phyloP scores from a whole-genome alignment of 2,329 filamentous ascomycete species.

The Escovopsis sp. region DNA sequence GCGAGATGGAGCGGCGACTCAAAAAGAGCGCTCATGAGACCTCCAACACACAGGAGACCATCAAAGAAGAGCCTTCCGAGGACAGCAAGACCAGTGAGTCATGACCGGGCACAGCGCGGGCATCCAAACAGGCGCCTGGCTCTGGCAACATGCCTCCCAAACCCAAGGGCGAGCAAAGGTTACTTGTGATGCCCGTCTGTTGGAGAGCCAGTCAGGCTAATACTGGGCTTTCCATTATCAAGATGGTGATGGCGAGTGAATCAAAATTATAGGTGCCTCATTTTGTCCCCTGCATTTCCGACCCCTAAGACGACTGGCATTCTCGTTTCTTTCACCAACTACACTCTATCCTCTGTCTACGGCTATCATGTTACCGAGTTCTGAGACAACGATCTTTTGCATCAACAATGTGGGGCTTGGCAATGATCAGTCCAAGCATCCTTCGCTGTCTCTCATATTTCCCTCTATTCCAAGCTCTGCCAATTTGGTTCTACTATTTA shows the following conservation, averaged over 20 bases:
- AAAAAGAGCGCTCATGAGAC: slow-evolving; percentile 19
- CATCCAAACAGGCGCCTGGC: slow-evolving; percentile 35
- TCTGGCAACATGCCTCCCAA: slow-evolving; percentile 43
- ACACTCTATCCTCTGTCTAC: background rate
- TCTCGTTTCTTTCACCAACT: background rate
- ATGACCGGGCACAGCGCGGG: slow-evolving; percentile 39
- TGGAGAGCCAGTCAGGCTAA: slow-evolving; percentile 18
- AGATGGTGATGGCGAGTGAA: slow-evolving; percentile 26
- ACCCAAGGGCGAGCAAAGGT: slow-evolving; percentile 48
- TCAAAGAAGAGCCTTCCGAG: slow-evolving; percentile 10
- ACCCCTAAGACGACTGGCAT: too few species aligned
- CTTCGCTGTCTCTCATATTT: too few species aligned
- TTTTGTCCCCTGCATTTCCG: too few species aligned
- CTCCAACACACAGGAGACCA: slow-evolving; percentile 5
- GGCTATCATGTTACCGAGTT: background rate
- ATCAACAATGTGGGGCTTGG: too few species aligned
- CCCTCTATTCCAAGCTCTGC: too few species aligned
- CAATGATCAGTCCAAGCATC: too few species aligned
- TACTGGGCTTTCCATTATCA: slow-evolving; percentile 10
- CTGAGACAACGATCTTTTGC: too few species aligned
- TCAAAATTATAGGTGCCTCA: background rate
- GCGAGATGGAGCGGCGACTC: slow-evolving; percentile 71
- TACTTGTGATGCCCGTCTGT: slow-evolving; percentile 20
- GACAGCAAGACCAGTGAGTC: slow-evolving; percentile 26
- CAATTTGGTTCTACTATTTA: too few species aligned